Evolutionary conservation across 495 filamentous ascomycete species (phyloP).

Genomic region (Mycothermus thermophilus): DNA sequence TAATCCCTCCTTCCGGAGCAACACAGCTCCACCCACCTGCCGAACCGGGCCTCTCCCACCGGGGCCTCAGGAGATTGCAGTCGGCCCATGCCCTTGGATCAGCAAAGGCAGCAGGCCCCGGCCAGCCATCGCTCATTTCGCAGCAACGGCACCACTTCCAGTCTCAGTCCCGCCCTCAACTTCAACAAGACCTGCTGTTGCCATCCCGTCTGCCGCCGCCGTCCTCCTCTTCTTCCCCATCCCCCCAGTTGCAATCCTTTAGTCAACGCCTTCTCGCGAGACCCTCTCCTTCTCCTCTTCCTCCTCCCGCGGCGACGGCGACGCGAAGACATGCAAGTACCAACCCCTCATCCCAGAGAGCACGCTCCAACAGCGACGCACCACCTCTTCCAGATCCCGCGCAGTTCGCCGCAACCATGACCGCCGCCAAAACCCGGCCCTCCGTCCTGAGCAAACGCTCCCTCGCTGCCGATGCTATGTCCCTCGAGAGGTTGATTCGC

Average conservation of each 20-base stretch:
- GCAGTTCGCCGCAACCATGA: constrained; percentile 19
- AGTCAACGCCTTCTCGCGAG: constrained; percentile 9
- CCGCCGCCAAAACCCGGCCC: constrained; percentile 23
- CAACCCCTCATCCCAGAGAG: constrained; percentile 41
- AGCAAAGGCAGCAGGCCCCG: constrained; percentile 22
- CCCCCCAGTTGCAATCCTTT: constrained; percentile 9
- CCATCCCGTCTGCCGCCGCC: too few species aligned
- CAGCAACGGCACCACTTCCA: constrained; percentile 33
- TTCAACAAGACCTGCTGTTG: too few species aligned
- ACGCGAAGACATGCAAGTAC: constrained; percentile 22
- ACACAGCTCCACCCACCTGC: too few species aligned
- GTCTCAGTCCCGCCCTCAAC: constrained; percentile 9
- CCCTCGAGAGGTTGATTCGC: constrained; percentile 50
- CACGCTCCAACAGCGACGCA: constrained; percentile 64
- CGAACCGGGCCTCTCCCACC: constrained; percentile 4
- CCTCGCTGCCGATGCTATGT: constrained; percentile 44
- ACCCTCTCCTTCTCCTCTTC: background rate
- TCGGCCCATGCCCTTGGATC: constrained; percentile 43
- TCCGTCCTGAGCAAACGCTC: constrained; percentile 41
- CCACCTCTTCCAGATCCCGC: constrained; percentile 16
- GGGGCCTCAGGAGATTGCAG: constrained; percentile 38
- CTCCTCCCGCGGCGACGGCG: background rate
- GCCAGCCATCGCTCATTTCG: constrained; percentile 36
- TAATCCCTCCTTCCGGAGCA: too few species aligned
- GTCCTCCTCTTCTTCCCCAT: too few species aligned